Evolutionary conservation across 768 basidiomycete species (phyloP).

Genomic region (Obba rivulosa): DNA sequence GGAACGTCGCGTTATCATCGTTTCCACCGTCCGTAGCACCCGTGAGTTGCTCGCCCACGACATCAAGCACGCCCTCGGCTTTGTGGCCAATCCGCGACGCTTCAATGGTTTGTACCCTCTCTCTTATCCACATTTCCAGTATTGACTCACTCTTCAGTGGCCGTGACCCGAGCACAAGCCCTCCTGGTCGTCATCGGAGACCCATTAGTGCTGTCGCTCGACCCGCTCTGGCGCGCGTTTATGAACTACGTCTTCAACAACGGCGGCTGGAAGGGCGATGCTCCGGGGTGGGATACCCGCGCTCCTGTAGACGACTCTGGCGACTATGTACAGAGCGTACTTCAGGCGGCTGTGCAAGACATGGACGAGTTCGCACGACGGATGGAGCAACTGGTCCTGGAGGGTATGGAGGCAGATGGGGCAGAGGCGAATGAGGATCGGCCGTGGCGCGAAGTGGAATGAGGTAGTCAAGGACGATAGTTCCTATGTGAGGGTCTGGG

Average conservation of each 20-base stretch:
- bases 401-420: not conserved
- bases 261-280: constrained; percentile 49
- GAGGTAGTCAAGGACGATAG: too few species aligned
- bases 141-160: constrained; percentile 34
- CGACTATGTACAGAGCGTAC: constrained; percentile 31
- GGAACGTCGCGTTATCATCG: constrained; percentile 34
- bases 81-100: constrained; percentile 29
- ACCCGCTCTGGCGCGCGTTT: constrained; percentile 56
- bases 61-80: constrained; percentile 27
- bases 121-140: constrained; percentile 16
- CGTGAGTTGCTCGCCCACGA: constrained; percentile 21
- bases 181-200: constrained; percentile 61
- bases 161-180: constrained; percentile 61
- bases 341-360: constrained; percentile 23
- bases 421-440: not conserved
- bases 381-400: not conserved
- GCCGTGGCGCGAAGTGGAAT: not conserved
- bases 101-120: constrained; percentile 31
- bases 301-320: constrained; percentile 33
- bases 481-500: too few species aligned
- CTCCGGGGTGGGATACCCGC: constrained; percentile 25
- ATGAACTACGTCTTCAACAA: constrained; percentile 46
- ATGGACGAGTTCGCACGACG: constrained; percentile 21
- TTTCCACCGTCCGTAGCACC: constrained; percentile 34
- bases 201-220: constrained; percentile 49